Percentiles rank a stretch among this genome's conserved stretches.
phyloP scores from a whole-genome alignment of 1,284 basidiomycete genomes.

The Ganoderma lingzhi region DNA sequence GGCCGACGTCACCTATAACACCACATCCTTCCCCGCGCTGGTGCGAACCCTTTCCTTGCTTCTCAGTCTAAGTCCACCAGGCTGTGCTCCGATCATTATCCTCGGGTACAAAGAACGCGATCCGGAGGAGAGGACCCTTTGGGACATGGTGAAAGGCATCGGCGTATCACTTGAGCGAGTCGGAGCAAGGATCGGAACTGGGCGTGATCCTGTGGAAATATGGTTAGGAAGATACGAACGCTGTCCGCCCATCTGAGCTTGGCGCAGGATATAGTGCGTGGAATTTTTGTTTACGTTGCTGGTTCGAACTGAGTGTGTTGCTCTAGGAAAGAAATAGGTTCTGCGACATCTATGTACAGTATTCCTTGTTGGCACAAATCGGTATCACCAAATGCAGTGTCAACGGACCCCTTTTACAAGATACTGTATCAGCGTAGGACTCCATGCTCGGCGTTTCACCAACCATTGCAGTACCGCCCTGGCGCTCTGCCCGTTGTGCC shows the following conservation, averaged over 20 bases:
- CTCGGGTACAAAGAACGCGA: slow-evolving; percentile 89
- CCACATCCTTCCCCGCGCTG: slow-evolving; percentile 78
- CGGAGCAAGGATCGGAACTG: slow-evolving; percentile 60
- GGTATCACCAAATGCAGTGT: too few species aligned
- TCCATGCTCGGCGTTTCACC: neutral
- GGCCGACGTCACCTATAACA: slow-evolving; percentile 93
- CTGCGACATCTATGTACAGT: neutral
- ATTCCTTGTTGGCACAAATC: neutral
- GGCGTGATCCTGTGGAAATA: slow-evolving; percentile 73
- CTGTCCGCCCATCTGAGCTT: neutral
- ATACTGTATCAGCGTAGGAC: neutral
- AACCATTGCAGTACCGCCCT: neutral
- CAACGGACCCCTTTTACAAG: too few species aligned
- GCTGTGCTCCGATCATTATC: slow-evolving; percentile 56
- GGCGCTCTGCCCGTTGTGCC: neutral
- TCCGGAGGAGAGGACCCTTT: slow-evolving; percentile 73
- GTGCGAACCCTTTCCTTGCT: slow-evolving; percentile 62
- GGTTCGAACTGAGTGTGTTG: neutral
- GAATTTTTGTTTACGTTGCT: neutral
- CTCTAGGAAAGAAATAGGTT: neutral
- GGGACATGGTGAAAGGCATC: slow-evolving; percentile 58
- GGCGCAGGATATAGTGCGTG: neutral
- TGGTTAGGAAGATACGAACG: slow-evolving; percentile 58
- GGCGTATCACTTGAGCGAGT: slow-evolving; percentile 65
- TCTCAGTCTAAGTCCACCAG: slow-evolving; percentile 37